Conservation (phyloP, 306 rosid genomes). For the Lithocarpus polystachyus region DNA sequence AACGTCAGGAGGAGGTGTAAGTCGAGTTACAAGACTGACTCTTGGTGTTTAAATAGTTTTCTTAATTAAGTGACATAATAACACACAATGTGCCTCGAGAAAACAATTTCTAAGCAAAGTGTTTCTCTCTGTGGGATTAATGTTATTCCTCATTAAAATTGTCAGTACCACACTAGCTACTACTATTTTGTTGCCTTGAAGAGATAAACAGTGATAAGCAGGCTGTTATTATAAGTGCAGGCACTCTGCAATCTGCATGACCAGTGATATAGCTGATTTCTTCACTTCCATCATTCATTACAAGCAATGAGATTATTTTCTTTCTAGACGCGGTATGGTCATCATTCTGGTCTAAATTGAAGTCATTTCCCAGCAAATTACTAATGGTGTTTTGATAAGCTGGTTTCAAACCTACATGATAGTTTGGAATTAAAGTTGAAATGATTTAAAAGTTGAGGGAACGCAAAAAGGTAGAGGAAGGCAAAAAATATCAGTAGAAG, state of each 20-base stretch:
- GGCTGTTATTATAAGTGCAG: background rate
- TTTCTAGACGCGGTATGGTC: background rate
- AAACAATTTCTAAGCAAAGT: background rate
- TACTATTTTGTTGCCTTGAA: background rate
- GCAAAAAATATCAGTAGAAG: no score
- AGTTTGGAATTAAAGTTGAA: background rate
- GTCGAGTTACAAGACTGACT: accelerated
- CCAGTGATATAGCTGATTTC: background rate
- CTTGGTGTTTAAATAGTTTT: no score
- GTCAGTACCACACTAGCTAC: background rate
- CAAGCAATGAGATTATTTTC: background rate
- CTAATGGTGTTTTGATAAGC: background rate
- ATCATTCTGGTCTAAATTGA: no score
- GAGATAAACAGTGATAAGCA: background rate
- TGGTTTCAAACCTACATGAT: background rate
- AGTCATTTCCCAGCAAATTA: background rate
- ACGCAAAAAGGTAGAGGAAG: no score
- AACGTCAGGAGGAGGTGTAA: no score
- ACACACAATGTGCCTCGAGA: background rate
- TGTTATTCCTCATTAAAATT: background rate
- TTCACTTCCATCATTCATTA: background rate
- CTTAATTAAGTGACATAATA: background rate
- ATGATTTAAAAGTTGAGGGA: no score
- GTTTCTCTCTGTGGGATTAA: background rate
- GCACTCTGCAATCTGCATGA: background rate